Base-by-base conservation (phyloP, 371 early-diverging fungal genomes). In the Polyrhizophydium stewartii region DNA sequence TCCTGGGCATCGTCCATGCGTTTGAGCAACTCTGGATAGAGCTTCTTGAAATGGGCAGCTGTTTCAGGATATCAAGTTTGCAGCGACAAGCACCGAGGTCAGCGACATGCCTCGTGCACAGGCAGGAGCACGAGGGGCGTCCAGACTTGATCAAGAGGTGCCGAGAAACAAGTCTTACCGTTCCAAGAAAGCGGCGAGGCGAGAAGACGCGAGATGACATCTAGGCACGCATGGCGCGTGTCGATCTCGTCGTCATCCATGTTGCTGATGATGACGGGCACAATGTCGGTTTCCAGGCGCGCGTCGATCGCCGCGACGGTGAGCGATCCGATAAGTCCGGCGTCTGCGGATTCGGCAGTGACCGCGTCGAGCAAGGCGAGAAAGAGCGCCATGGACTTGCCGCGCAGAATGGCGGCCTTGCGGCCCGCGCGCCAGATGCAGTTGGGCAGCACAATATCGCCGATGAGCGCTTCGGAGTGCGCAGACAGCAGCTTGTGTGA, bases 1-100 rank as follows among this genome's bases (percentile, higher is more conserved):
- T 82, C 82, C 12, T 68, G 63, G 9, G 82, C 74, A 63, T 82
- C 82, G 63, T 82, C 82, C 33, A 82, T 38, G 2, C 82, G 66
- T 53, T 79, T 78, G 22, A 77, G 55, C 16, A 78, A 63, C 53
- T 82, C 82, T 1, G 69, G 75, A 58, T 79, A 82, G 3, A 79
- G 27, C 24, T 53, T 68, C 47, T 78, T 77, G 61, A 73, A 65
- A 6, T 43, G 17, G 22, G 60, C 49, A 2, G 69, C 76, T 77
- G 65, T 3, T 47, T 47, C 28, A 47, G 28, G 7, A 10, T 47
- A 16, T 47, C 22, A 28, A 60, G 25, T 43, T 2, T 28, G 41
- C 38, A 37, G n/a, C 31, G 27, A 43, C 13, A 30, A 51, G 41
- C 1, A 55, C 58, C 1, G 52, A 47, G 7, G 35, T 30, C 9